These are phyloP conservation scores for Cryptosporidium parvum DNA, from an alignment of 169 alveolate species.

Conservation along the genomic window DNA sequence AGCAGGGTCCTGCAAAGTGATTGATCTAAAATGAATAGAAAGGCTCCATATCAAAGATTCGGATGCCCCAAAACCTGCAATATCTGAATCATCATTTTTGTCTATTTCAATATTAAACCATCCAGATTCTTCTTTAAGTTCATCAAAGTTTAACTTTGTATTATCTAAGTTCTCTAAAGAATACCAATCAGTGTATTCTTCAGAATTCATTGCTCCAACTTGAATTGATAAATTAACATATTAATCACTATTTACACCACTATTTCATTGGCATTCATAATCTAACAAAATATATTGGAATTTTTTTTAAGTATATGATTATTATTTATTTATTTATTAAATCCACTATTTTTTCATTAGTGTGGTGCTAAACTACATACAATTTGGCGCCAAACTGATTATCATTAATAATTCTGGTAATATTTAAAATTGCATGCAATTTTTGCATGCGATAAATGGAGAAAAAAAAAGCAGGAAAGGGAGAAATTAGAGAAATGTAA, in stretches of 20 bases:
- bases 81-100: neutral
- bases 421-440: neutral
- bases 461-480: neutral
- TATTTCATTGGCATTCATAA: neutral
- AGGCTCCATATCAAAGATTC: conserved; percentile 42
- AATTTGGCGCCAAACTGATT: neutral
- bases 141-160: conserved; percentile 21
- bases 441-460: neutral
- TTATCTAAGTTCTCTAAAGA: conserved; percentile 48
- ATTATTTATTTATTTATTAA: neutral
- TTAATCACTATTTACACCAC: neutral
- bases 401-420: neutral
- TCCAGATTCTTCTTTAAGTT: conserved; percentile 28
- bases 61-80: neutral
- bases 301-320: neutral
- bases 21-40: conserved; percentile 37
- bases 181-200: conserved; percentile 48
- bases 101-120: conserved; percentile 38
- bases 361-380: conserved; percentile 37
- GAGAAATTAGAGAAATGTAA: neutral
- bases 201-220: conserved; percentile 14
- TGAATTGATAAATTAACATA: neutral
- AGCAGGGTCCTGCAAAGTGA: conserved; percentile 66
- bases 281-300: neutral
- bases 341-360: neutral